Percentiles rank a stretch among this genome's conserved stretches.
phyloP scores from a whole-genome alignment of 2,329 filamentous ascomycete species.

The Ophiostoma australiae region DNA sequence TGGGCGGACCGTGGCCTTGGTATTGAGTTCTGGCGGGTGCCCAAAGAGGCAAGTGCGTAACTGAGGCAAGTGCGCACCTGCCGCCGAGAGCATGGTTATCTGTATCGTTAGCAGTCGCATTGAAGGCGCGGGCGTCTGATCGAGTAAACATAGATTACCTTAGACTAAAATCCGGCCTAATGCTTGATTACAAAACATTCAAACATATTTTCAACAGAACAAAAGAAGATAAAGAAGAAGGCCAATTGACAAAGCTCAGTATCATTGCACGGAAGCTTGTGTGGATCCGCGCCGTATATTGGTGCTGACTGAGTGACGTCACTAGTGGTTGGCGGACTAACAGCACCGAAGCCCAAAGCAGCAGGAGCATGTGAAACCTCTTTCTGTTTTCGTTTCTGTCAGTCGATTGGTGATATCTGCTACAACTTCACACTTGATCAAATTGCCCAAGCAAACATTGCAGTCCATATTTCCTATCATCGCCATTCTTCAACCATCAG shows the following conservation, averaged over 20 bases:
- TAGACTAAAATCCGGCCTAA: no score
- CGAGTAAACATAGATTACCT: no score
- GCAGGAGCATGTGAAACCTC: neutral
- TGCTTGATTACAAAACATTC: no score
- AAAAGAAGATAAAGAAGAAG: no score
- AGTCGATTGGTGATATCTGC: neutral
- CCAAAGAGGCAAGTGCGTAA: constrained; percentile 13
- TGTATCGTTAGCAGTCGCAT: neutral
- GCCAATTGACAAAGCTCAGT: neutral
- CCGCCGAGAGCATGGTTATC: neutral
- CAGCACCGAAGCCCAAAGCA: neutral
- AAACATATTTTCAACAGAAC: no score
- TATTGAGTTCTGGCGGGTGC: constrained; percentile 32
- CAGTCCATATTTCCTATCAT: neutral
- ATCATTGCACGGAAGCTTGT: neutral
- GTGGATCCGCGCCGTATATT: neutral
- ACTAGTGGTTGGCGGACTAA: constrained; percentile 5
- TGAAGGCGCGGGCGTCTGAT: neutral
- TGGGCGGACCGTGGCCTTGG: constrained; percentile 26
- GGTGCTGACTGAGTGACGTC: constrained; percentile 8
- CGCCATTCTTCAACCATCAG: neutral
- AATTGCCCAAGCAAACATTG: neutral
- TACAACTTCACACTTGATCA: no score
- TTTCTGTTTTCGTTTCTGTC: neutral
- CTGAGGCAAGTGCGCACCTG: neutral